phyloP scores from a whole-genome alignment of 768 basidiomycete genomes.

The Psilocybe cyanescens region DNA sequence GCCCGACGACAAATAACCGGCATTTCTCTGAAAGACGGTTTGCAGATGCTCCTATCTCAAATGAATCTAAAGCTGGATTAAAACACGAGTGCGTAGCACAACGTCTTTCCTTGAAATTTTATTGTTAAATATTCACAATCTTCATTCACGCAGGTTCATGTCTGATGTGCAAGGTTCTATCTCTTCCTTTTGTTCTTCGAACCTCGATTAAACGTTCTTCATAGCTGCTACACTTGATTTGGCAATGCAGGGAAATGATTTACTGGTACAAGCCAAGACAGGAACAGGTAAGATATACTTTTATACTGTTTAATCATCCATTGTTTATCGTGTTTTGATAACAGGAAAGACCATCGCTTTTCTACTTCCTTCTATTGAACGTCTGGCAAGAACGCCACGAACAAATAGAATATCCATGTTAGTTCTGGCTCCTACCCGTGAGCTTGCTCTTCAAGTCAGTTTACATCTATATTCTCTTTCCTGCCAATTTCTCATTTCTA shows the following conservation, averaged over 20 bases:
- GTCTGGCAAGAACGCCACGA: slow-evolving; percentile 46
- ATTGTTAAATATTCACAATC: neutral
- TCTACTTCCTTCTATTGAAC: slow-evolving; percentile 75
- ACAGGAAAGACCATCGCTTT: slow-evolving; percentile 75
- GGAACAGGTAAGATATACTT: slow-evolving; percentile 54
- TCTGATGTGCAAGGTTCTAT: slow-evolving; percentile 50
- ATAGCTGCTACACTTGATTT: slow-evolving; percentile 41
- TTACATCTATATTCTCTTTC: slow-evolving; percentile 40
- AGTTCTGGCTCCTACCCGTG: slow-evolving; percentile 74
- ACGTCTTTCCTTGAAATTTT: neutral
- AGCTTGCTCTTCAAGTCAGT: slow-evolving; percentile 71
- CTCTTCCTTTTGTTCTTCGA: neutral
- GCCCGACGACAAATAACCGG: slow-evolving; percentile 16
- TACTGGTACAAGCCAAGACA: slow-evolving; percentile 58
- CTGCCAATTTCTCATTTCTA: slow-evolving; percentile 22
- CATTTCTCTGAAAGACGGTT: slow-evolving; percentile 36
- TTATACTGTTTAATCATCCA: neutral
- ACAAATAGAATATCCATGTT: slow-evolving; percentile 54
- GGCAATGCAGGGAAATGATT: slow-evolving; percentile 45
- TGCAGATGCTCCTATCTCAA: slow-evolving; percentile 40
- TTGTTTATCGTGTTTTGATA: neutral
- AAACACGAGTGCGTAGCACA: slow-evolving; percentile 41
- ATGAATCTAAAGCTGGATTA: slow-evolving; percentile 42
- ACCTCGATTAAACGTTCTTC: neutral
- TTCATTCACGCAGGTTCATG: slow-evolving; percentile 35